Evolutionary conservation across 78 protist genomes (phyloP).

Genomic region (Dictyostelium intermedium): DNA sequence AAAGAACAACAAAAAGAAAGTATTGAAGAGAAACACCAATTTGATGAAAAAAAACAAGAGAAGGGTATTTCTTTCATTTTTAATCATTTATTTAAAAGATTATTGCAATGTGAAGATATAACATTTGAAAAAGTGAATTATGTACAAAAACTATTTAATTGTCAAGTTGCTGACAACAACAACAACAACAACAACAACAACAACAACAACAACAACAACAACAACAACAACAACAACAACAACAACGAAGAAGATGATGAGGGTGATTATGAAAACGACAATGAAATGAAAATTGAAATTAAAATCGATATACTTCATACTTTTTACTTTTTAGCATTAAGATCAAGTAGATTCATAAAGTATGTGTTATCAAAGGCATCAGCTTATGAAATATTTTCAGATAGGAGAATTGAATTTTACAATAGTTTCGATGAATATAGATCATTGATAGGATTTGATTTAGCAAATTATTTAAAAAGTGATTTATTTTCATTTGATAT

Average conservation of each 20-base stretch:
- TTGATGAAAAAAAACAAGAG: no score
- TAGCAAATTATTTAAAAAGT: background rate
- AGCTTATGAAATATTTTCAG: background rate
- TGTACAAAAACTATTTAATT: background rate
- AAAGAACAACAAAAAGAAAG: no score
- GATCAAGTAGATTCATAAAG: background rate
- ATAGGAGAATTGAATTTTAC: background rate
- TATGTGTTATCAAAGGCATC: background rate
- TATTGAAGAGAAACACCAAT: no score
- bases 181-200: no score
- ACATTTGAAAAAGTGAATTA: background rate
- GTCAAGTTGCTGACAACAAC: no score
- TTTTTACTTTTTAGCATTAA: background rate
- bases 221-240: no score
- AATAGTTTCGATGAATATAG: background rate
- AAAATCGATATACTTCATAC: background rate
- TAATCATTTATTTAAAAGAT: background rate
- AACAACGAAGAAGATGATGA: background rate
- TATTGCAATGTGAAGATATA: background rate
- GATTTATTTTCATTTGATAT: background rate
- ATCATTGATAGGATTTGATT: background rate
- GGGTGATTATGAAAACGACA: background rate
- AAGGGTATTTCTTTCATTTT: background rate
- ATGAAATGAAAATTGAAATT: background rate
- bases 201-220: no score